A percentile compares a stretch with the other conserved stretches of the same genome.
phyloP scores from a whole-genome alignment of 2,329 filamentous ascomycete species.

The Pseudocercospora macadamiae region DNA sequence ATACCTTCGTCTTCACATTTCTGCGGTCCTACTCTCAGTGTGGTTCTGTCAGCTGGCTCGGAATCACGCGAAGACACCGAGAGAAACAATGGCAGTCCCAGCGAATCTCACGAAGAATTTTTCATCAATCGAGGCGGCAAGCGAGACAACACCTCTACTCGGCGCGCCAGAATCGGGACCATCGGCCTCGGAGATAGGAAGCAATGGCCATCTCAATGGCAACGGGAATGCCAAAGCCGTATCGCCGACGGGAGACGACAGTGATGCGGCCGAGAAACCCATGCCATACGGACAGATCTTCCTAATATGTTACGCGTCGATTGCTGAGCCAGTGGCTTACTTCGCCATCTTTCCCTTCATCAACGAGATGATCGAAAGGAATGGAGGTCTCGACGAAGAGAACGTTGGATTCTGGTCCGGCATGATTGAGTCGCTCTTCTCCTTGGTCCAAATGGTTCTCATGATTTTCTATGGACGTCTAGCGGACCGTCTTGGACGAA shows the following conservation, averaged over 20 bases:
- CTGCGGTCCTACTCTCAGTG: too few species aligned
- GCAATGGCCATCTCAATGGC: slow-evolving; percentile 12
- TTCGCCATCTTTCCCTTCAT: slow-evolving; percentile 80
- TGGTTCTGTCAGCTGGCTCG: too few species aligned
- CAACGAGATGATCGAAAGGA: slow-evolving; percentile 73
- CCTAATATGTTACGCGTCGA: slow-evolving; percentile 72
- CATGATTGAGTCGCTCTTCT: slow-evolving; percentile 72
- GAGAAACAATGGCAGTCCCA: slow-evolving; percentile 16
- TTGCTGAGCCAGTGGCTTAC: slow-evolving; percentile 79
- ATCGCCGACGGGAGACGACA: not conserved
- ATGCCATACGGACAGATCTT: slow-evolving; percentile 68
- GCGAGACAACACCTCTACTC: slow-evolving; percentile 34
- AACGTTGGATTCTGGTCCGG: slow-evolving; percentile 82
- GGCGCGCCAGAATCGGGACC: slow-evolving; percentile 22
- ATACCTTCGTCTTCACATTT: too few species aligned
- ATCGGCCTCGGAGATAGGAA: not conserved
- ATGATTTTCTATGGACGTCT: slow-evolving; percentile 75
- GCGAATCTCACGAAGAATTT: slow-evolving; percentile 22
- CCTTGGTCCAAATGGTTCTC: slow-evolving; percentile 74
- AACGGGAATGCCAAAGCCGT: slow-evolving; percentile 11
- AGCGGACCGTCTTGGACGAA: slow-evolving; percentile 70
- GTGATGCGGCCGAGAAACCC: slow-evolving; percentile 41
- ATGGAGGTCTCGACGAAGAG: slow-evolving; percentile 62
- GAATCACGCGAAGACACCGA: too few species aligned
- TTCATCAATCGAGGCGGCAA: slow-evolving; percentile 16